phyloP scores from a whole-genome alignment of 305 asterid genomes.

The Fraxinus velutina region DNA sequence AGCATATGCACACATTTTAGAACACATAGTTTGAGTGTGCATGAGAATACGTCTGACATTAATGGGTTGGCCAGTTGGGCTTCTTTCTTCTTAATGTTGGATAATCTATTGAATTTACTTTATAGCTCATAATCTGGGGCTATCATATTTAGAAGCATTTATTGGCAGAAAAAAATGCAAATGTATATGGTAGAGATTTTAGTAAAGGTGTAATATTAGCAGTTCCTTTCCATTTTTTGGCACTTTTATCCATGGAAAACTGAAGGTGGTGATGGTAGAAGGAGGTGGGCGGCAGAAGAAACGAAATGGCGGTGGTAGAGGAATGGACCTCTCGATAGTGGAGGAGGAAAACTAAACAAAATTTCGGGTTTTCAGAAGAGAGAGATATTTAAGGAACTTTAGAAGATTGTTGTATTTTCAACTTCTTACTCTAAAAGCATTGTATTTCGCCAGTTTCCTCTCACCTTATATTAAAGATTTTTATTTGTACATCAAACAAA shows the following conservation, averaged over 20 bases:
- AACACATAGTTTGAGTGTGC: not conserved
- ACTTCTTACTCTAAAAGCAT: not conserved
- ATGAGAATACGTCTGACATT: not conserved
- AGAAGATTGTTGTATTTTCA: not conserved
- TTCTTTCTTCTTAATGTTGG: not conserved
- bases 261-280: not conserved
- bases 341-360: not conserved
- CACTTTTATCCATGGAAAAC: not conserved
- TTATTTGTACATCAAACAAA: not conserved
- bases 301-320: not conserved
- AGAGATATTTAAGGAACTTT: not conserved
- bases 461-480: not conserved
- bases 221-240: constrained; percentile 17
- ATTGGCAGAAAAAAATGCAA: constrained; percentile 22
- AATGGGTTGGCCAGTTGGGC: not conserved
- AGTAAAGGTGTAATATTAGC: constrained; percentile 56
- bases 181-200: constrained; percentile 15
- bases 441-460: not conserved
- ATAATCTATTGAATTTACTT: too few relatives aligned
- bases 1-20: too few relatives aligned
- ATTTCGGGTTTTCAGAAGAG: not conserved
- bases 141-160: constrained; percentile 48
- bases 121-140: constrained; percentile 50
- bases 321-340: not conserved
- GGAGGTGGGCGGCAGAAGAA: not conserved